phyloP scores from a whole-genome alignment of 192 early-diverging fungal species.

The Entomortierella beljakovae region DNA sequence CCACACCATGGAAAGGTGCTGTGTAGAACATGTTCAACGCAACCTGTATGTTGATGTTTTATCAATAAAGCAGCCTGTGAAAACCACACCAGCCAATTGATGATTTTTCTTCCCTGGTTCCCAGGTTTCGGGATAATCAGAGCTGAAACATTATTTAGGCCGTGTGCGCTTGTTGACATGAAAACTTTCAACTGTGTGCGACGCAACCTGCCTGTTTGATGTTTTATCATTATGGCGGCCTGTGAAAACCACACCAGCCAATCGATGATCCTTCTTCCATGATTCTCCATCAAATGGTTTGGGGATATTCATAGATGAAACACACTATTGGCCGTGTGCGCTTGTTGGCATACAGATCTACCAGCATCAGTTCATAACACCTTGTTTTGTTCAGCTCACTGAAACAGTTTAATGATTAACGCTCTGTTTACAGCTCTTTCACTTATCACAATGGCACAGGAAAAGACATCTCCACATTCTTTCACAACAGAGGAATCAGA shows the following conservation, averaged over 20 bases:
- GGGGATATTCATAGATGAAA: conserved; percentile 19
- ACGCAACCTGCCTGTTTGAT: conserved; percentile 19
- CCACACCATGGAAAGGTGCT: too few relatives aligned
- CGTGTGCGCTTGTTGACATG: conserved; percentile 26
- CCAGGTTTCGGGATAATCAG: conserved; percentile 13
- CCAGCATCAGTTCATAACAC: conserved; percentile 2
- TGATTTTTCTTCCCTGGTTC: conserved; percentile 22
- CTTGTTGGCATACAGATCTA: conserved; percentile 18
- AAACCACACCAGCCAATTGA: conserved; percentile 25
- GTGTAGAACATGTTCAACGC: too few relatives aligned
- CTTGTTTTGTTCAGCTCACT: conserved; percentile 3
- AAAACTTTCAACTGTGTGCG: not conserved
- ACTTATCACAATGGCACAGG: conserved; percentile 5
- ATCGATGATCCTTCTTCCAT: conserved; percentile 25
- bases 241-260: conserved; percentile 24
- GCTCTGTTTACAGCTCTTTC: not conserved
- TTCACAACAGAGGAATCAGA: not conserved
- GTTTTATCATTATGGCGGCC: conserved; percentile 15
- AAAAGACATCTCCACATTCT: not conserved
- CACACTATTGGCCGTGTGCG: conserved; percentile 14
- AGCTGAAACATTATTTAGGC: conserved; percentile 19
- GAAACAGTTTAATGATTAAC: conserved; percentile 13
- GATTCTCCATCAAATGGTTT: conserved; percentile 5
- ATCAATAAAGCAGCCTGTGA: conserved; percentile 20
- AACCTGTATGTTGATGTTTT: not conserved